phyloP scores from a whole-genome alignment of 2,329 filamentous ascomycete species.

The Fusarium mexicanum region DNA sequence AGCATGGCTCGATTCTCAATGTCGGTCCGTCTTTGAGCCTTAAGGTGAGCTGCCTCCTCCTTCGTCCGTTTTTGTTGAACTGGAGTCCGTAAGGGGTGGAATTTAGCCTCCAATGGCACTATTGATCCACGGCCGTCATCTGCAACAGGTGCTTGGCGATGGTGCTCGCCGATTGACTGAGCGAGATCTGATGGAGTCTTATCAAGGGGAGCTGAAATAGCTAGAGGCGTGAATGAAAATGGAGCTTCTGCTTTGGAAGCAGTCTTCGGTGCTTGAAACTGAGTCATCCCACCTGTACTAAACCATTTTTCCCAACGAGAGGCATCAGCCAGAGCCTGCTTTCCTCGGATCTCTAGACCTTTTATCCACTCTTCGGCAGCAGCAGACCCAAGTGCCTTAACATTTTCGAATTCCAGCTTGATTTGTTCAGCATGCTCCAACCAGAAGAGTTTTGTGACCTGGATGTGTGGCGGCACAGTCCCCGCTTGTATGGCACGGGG shows the following conservation, averaged over 20 bases:
- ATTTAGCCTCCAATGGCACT: conserved; percentile 2
- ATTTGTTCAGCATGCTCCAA: conserved; percentile 70
- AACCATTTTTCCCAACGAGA: conserved; percentile 82
- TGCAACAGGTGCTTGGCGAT: background rate
- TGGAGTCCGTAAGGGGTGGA: background rate
- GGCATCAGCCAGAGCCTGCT: conserved; percentile 67
- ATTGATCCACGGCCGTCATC: conserved; percentile 6
- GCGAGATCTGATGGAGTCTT: background rate
- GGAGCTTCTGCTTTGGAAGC: background rate
- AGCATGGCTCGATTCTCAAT: conserved; percentile 76
- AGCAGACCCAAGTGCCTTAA: conserved; percentile 72
- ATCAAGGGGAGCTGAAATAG: background rate
- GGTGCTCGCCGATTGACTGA: background rate
- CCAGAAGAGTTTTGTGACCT: conserved; percentile 74
- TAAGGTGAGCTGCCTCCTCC: conserved; percentile 71
- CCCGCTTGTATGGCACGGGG: conserved; percentile 63
- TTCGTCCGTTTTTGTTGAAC: conserved; percentile 62
- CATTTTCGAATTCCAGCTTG: conserved; percentile 69
- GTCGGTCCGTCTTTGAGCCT: conserved; percentile 70
- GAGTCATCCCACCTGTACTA: conserved; percentile 52
- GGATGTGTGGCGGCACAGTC: conserved; percentile 56
- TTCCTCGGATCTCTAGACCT: conserved; percentile 72
- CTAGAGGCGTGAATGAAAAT: background rate
- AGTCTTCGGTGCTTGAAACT: conserved; percentile 47
- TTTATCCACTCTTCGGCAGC: conserved; percentile 82